Evolutionary conservation across 768 basidiomycete genomes (phyloP).

Genomic region (Scleroderma citrinum): DNA sequence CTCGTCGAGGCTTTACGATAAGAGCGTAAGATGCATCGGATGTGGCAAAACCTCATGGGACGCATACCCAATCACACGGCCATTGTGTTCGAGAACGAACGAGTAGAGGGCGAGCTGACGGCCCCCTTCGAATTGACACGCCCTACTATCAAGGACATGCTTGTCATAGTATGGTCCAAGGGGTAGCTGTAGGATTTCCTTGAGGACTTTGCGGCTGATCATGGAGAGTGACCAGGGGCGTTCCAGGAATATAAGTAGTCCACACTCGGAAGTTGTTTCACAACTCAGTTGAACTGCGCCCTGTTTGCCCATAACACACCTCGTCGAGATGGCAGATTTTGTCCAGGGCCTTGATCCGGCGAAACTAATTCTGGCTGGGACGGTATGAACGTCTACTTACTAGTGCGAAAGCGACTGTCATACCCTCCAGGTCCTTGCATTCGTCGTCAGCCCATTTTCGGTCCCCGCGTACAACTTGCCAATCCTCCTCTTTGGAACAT

Average conservation of each 20-base stretch:
- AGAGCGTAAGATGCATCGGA: constrained; percentile 1
- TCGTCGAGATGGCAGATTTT: constrained; percentile 51
- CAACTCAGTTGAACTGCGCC: too few species aligned
- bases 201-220: constrained; percentile 14
- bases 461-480: constrained; percentile 74
- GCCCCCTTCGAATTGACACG: constrained; percentile 13
- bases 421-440: constrained; percentile 50
- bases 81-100: constrained; percentile 24
- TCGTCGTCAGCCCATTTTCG: constrained; percentile 47
- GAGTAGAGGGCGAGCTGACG: constrained; percentile 20
- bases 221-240: not conserved
- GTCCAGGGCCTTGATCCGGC: constrained; percentile 65
- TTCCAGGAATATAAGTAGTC: too few species aligned
- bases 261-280: too few species aligned
- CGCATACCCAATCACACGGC: constrained; percentile 20
- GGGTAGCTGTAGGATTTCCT: constrained; percentile 21
- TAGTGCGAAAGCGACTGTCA: not conserved
- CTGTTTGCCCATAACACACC: not conserved
- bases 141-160: constrained; percentile 15
- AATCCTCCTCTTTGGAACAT: constrained; percentile 73
- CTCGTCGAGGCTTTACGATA: constrained; percentile 38
- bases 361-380: constrained; percentile 58
- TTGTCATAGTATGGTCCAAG: constrained; percentile 27
- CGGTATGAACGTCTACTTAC: constrained; percentile 37
- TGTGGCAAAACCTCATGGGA: not conserved